phyloP scores from a whole-genome alignment of 1,284 basidiomycete species.

The Moniliella sp. region DNA sequence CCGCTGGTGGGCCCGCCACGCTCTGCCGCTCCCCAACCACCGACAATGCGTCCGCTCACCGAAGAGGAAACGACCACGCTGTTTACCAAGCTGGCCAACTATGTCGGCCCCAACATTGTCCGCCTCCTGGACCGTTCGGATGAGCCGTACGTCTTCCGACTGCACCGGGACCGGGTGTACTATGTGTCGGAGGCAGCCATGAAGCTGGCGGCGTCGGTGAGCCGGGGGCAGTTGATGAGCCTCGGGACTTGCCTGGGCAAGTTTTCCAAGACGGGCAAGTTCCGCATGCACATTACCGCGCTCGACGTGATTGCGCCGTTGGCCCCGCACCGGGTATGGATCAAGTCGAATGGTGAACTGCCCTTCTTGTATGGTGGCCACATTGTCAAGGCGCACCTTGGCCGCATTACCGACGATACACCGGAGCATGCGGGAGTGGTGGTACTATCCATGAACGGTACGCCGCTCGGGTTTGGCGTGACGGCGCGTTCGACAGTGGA shows the following conservation, averaged over 20 bases:
- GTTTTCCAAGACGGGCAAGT: constrained; percentile 90
- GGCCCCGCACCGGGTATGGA: constrained; percentile 98
- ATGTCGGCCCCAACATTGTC: constrained; percentile 73
- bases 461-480: constrained; percentile 87
- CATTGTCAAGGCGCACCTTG: constrained; percentile 89
- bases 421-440: constrained; percentile 97
- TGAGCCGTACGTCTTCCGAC: constrained; percentile 32
- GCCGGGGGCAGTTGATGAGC: constrained; percentile 72
- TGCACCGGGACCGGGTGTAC: constrained; percentile 33
- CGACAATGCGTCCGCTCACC: constrained; percentile 30
- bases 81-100: constrained; percentile 74
- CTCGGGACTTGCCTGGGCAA: constrained; percentile 93
- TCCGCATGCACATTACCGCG: constrained; percentile 83
- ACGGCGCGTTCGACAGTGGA: constrained; percentile 86
- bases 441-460: constrained; percentile 80
- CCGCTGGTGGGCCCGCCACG: too few relatives aligned
- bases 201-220: constrained; percentile 73
- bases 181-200: constrained; percentile 43
- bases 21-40: background rate
- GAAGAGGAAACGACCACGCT: constrained; percentile 41
- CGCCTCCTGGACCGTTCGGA: constrained; percentile 35
- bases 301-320: constrained; percentile 85
- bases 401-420: constrained; percentile 95
- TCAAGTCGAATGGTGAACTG: constrained; percentile 97
- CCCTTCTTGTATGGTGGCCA: constrained; percentile 98